phyloP scores from a whole-genome alignment of 352 stramenopile genomes.

The Pseudoperonospora humuli region DNA sequence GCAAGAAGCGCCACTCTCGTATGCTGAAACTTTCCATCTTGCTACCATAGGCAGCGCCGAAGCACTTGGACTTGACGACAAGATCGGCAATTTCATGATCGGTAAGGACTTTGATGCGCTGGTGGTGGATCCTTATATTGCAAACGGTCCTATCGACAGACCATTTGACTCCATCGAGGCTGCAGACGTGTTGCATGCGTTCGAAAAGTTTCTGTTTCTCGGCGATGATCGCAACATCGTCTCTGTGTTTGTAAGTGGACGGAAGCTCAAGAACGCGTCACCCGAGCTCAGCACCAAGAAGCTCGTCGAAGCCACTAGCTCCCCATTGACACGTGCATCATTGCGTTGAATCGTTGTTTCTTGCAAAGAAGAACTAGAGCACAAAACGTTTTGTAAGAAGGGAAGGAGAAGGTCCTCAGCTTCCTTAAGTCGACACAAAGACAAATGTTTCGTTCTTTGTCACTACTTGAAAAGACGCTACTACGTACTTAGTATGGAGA shows the following conservation, averaged over 20 bases:
- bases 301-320: constrained; percentile 3
- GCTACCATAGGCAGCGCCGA: constrained; percentile 80
- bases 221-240: constrained; percentile 20
- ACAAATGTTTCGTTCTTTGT: background rate
- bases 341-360: constrained; percentile 12
- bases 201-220: constrained; percentile 68
- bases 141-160: constrained; percentile 62
- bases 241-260: constrained; percentile 73
- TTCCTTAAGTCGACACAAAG: background rate
- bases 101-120: constrained; percentile 91
- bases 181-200: constrained; percentile 51
- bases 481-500: no score
- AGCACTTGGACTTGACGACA: constrained; percentile 32
- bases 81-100: constrained; percentile 81
- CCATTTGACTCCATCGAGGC: constrained; percentile 34
- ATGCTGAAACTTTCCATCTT: constrained; percentile 85
- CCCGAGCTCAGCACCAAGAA: background rate
- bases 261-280: constrained; percentile 38
- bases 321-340: constrained; percentile 18
- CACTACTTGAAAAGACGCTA: background rate
- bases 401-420: background rate
- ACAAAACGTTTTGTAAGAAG: background rate
- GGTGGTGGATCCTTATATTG: constrained; percentile 57
- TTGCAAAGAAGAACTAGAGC: constrained; percentile 12
- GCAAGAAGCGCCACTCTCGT: constrained; percentile 38